These are phyloP conservation scores for Andrographis paniculata DNA, from an alignment of 305 asterid genomes.

Conservation along the genomic window DNA sequence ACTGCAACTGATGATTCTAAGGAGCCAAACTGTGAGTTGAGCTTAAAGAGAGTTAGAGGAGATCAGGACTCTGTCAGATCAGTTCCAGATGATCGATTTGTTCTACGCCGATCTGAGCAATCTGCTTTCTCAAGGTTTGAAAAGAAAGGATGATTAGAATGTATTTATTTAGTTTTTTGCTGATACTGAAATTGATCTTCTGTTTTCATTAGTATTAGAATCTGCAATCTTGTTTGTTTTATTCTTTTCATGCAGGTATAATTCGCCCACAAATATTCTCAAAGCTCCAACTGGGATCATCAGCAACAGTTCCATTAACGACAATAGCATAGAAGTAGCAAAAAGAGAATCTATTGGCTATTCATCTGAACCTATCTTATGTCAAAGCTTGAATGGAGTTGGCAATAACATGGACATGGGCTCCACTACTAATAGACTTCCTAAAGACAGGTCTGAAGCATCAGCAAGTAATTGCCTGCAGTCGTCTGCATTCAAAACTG, in stretches of 20 bases:
- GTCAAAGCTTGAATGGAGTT: conserved; percentile 41
- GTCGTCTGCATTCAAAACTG: conserved; percentile 44
- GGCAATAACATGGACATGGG: conserved; percentile 41
- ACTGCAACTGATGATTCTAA: conserved; percentile 27
- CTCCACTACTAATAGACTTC: conserved; percentile 48
- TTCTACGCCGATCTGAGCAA: conserved; percentile 60
- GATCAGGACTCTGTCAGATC: conserved; percentile 33
- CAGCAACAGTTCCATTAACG: conserved; percentile 31
- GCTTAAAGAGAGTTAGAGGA: conserved; percentile 59
- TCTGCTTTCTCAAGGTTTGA: conserved; percentile 84
- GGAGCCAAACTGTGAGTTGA: conserved; percentile 36
- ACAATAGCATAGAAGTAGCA: conserved; percentile 39
- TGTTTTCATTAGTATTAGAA: neutral
- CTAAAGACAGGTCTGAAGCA: conserved; percentile 42
- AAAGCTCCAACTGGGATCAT: conserved; percentile 38
- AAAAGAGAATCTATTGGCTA: conserved; percentile 33
- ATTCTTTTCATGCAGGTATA: conserved; percentile 43
- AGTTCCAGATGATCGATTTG: conserved; percentile 44
- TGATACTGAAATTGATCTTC: conserved; percentile 10
- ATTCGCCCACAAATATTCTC: conserved; percentile 41
- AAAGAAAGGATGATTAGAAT: conserved; percentile 12
- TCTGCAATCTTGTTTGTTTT: neutral
- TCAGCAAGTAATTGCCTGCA: conserved; percentile 39
- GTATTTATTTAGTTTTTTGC: conserved; percentile 4
- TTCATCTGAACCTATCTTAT: conserved; percentile 23